Base-by-base conservation (phyloP, 352 stramenopile species). In the Phytophthora capsici region DNA sequence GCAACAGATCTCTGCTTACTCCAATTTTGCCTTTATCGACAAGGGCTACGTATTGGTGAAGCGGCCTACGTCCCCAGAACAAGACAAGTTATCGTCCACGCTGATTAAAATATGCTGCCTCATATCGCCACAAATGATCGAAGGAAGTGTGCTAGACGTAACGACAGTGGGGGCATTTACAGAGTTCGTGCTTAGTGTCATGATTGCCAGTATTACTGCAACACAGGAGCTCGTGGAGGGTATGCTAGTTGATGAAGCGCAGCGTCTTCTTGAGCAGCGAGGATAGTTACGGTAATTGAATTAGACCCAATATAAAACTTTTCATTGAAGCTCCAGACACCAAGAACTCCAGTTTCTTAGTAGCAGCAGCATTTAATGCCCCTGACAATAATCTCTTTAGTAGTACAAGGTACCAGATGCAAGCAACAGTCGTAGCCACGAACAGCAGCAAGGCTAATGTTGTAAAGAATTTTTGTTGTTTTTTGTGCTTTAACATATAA, bases 21-120 rank as follows among this genome's bases (percentile, higher is more conserved):
- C 69, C 9, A 66, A 78, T 36, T 74, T 86, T 56, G 71, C 67
- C 2, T 88, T 89, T 37, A 57, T 74, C 1, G 78, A 91, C 54
- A 78, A 84, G 32, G 82, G 82, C 8, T 91, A 88, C 70, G 77
- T 89, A 41, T 62, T 91, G 26, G 49, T 89, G 32, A 75, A 80
- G 52, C 71, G 57, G 36, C 67, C 77, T n/a, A 69, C 68, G 28
- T 47, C 58, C 17, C 30, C 40, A 8, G 63, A 71, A 17, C 58
- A 60, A 56, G 51, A 49, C 30, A 44, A 17, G 34, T 6, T 25
- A 4, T 54, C 69, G 13, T 76, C 60, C 28, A 76, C 77, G 16
- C 53, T 87, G 26, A 46, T 91, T 36, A 73, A 88, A 49, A 84
- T 75, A 63, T 84, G 76, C 61, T 75, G 73, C 28, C 64, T 89